Base-by-base conservation (phyloP, 176 grass and related monocot genomes). In the Rhipidocladum racemiflorum region DNA sequence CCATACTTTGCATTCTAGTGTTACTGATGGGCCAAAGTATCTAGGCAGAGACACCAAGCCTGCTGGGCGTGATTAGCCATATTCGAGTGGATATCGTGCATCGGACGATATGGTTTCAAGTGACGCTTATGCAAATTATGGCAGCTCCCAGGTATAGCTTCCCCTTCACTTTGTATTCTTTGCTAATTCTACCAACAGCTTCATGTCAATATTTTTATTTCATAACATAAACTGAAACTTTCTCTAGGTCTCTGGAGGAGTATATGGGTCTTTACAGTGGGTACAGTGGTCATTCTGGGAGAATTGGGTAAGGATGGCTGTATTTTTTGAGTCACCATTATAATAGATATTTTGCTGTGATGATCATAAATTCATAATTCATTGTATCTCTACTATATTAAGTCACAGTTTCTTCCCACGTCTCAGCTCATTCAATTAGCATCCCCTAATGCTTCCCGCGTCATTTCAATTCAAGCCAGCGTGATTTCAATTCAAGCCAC, bases 261-360 rank as follows among this genome's bases (percentile, higher is more conserved):
- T 75, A 54, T 99, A 99, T 84, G 89, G 93, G 61, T 40, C 68
- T 79, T n/a, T 95, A 93, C 77, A 80, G 88, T 85, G 95, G 88
- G 25, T 91, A 98, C 61, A 85, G 85, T 74, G 84, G 76, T 23
- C 89, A 89, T 75, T 91, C 89, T 76, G 73, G 93, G 61, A 87
- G 83, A 77, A 87, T 76, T 83, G 93, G 96, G 96, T 99, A 99
- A 91, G 89, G 24, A 64, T 74, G 18, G 69, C 50, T 15, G 28
- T 68, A 20, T 70, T 68, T 61, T 56, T 59, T 27, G 1, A 66
- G 51, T 76, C 16, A 30, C 44, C 35, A 63, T 14, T 68, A 70
- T 81, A 35, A 7, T n/a, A n/a, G n/a, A n/a, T n/a, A 69, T 59
- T 84, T 9, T 2, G 15, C n/a, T 32, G 15, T 35, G 18, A 46